Evolutionary conservation across 139 green algal species (phyloP).

Genomic region (Chlorella ohadii): DNA sequence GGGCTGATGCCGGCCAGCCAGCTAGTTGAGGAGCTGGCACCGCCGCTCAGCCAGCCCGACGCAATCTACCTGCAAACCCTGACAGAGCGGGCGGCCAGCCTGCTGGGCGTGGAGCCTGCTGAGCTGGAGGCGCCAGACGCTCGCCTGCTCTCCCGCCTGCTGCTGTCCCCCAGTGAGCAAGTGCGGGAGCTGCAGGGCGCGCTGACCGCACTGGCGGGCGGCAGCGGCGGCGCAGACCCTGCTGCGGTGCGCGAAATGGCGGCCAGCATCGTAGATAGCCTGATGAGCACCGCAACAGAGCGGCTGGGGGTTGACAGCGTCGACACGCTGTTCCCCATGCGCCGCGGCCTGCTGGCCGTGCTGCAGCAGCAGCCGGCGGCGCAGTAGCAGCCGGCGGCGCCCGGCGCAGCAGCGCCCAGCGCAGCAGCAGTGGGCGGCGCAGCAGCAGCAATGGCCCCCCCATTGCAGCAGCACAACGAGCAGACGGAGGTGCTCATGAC

Average conservation of each 20-base stretch:
- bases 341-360: constrained; percentile 21
- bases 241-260: constrained; percentile 42
- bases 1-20: constrained; percentile 51
- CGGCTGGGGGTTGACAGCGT: constrained; percentile 46
- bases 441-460: neutral
- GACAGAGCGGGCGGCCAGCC: constrained; percentile 42
- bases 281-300: constrained; percentile 2
- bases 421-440: neutral
- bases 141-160: constrained; percentile 47
- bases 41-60: constrained; percentile 62
- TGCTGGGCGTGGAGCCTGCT: constrained; percentile 46
- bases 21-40: constrained; percentile 64
- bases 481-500: too few relatives aligned
- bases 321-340: constrained; percentile 59
- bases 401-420: neutral
- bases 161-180: constrained; percentile 64
- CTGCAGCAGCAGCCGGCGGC: neutral
- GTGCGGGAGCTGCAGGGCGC: constrained; percentile 62
- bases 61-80: constrained; percentile 66
- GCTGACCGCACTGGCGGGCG: constrained; percentile 41
- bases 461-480: neutral
- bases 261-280: neutral
- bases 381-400: neutral
- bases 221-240: constrained; percentile 8
- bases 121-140: constrained; percentile 59